Base-by-base conservation (phyloP, 2,329 filamentous ascomycete genomes). In the Aspergillus neotritici region DNA sequence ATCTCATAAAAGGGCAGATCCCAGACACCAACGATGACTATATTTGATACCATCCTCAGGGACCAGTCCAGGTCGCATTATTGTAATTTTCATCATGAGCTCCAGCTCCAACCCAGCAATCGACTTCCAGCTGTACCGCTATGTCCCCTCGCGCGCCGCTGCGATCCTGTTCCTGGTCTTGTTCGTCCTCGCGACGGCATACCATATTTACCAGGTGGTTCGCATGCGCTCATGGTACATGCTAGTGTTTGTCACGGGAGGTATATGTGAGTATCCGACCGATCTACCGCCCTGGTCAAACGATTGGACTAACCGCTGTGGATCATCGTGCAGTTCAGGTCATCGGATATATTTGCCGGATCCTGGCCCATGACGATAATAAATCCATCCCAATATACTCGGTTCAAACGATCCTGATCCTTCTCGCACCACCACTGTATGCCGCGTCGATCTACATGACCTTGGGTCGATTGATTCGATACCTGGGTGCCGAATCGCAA, bases 321-420 rank as follows among this genome's bases (percentile, higher is more conserved):
- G 17, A 5, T 21, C 4, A 21, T 25, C 7, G 21, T 13, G 4
- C 31, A 77, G 73, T 78, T 59, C 73, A 79, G 48, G 51, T 57
- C 7, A 54, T 63, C 25, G 61, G 62, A 29, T 62, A 63, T 32
- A 52, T 58, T 33, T 56, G 51, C 25, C 58, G 60, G 14, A 49
- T 51, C 3, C 28, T 53, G n/a, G 54, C 54, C 3, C 57, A 61
- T 37, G 51, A 51, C 38, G 47, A 62, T 37, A 58, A 48, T 9
- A 40, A 50, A 30, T 50, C 48, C 21, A 46, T 56, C 5, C 16
- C 52, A 3, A 46, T 60, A 8, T 69, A 62, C 46, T 56, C 61
- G 4, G 50, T 67, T 3, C 65, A 69, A 40, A 56, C 58, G 1
- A 43, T 66, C 0, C 39, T 64, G 8, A 55, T 65, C 40, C 60